Percentiles rank a stretch among this genome's conserved stretches.
These are phyloP conservation scores for Harrya chromipes DNA, from an alignment of 768 basidiomycete species.

Conservation along the genomic window DNA sequence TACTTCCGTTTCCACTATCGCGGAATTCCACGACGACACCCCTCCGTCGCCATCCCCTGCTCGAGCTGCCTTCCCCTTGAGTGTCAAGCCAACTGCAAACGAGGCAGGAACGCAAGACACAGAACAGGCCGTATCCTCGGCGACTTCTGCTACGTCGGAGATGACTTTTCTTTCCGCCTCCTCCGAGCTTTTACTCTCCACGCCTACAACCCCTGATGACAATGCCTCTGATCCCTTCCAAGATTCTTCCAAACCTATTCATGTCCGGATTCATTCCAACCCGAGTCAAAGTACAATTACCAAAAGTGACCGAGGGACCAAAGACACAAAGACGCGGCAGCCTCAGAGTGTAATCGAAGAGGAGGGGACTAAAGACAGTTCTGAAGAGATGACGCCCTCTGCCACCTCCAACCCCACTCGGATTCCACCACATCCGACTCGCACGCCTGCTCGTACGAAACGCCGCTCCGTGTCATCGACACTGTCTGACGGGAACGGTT, in stretches of 20 bases:
- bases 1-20: conserved; percentile 2
- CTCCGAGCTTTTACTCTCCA: conserved; percentile 48
- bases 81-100: conserved; percentile 16
- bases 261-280: conserved; percentile 44
- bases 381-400: conserved; percentile 8
- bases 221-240: conserved; percentile 41
- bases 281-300: conserved; percentile 61
- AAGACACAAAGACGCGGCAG: conserved; percentile 35
- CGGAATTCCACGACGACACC: conserved; percentile 13
- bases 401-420: conserved; percentile 21
- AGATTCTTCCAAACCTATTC: conserved; percentile 15
- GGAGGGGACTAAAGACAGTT: conserved; percentile 23
- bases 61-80: conserved; percentile 29
- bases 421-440: conserved; percentile 62
- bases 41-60: conserved; percentile 33
- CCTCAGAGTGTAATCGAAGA: conserved; percentile 57
- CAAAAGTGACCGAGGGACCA: conserved; percentile 31
- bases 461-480: conserved; percentile 92
- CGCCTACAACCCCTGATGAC: conserved; percentile 59
- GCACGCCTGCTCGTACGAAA: conserved; percentile 94
- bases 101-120: conserved; percentile 12
- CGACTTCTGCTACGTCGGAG: conserved; percentile 37
- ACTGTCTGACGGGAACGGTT: conserved; percentile 59
- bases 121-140: conserved; percentile 45
- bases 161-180: conserved; percentile 53